Percentiles rank a stretch among this genome's conserved stretches.
Conservation (phyloP, 1,284 basidiomycete genomes). For the Heliocybe sulcata region DNA sequence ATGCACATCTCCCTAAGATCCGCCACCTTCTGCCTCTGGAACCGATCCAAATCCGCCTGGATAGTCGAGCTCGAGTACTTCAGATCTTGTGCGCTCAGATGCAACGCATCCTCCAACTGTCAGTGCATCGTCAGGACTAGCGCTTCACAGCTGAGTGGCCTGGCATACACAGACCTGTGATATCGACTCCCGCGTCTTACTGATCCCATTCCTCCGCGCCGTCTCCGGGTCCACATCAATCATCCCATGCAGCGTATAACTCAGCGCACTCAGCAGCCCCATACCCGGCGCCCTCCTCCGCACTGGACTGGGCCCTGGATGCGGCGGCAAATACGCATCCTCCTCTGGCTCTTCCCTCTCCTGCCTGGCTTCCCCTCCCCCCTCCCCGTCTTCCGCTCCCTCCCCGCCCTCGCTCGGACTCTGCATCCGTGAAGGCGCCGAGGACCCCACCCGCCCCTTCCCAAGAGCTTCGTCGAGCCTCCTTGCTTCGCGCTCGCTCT, state of each 20-base stretch:
- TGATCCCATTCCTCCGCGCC: constrained; percentile 87
- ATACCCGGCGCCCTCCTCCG: constrained; percentile 65
- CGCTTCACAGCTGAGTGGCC: constrained; percentile 15
- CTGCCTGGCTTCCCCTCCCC: constrained; percentile 17
- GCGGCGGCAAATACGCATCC: constrained; percentile 57
- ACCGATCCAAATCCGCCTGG: constrained; percentile 95
- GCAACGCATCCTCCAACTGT: constrained; percentile 88
- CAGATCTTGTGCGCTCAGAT: constrained; percentile 85
- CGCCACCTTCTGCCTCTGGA: constrained; percentile 97
- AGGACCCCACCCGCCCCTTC: constrained; percentile 33
- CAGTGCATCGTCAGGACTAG: neutral
- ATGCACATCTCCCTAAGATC: constrained; percentile 92
- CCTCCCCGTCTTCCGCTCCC: constrained; percentile 5
- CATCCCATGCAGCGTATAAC: constrained; percentile 93
- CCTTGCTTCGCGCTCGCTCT: constrained; percentile 86
- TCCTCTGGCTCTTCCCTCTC: constrained; percentile 20
- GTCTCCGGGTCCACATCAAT: constrained; percentile 99
- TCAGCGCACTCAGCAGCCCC: constrained; percentile 88
- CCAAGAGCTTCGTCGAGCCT: constrained; percentile 84
- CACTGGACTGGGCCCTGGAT: constrained; percentile 65
- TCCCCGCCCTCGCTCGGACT: neutral
- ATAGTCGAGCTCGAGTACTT: constrained; percentile 95
- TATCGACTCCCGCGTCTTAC: constrained; percentile 91
- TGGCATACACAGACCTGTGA: no score
- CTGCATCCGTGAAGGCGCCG: neutral